Conservation (phyloP, 2,329 filamentous ascomycete species). For the Lachnellula suecica region DNA sequence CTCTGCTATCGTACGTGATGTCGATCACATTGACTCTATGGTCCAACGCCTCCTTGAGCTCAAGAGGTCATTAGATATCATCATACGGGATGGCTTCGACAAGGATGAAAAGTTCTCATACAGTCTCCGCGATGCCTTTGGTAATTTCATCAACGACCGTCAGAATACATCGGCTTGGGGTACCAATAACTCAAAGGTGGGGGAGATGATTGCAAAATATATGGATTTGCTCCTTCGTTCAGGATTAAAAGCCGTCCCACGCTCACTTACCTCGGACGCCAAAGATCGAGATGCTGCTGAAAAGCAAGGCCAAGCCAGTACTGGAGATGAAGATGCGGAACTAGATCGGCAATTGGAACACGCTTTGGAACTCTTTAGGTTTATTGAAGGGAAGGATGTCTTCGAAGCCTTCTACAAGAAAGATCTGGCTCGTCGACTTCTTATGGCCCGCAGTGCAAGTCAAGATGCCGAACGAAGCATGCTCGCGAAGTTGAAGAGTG, state of each 20-base stretch:
- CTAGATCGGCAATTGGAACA: conserved; percentile 90
- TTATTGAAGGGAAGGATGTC: conserved; percentile 94
- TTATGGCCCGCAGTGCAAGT: conserved; percentile 91
- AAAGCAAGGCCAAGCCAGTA: conserved; percentile 62
- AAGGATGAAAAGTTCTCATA: conserved; percentile 76
- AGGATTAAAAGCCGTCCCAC: conserved; percentile 79
- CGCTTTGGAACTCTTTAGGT: conserved; percentile 90
- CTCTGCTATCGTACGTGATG: conserved; percentile 75
- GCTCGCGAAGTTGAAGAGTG: conserved; percentile 85
- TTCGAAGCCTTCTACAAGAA: conserved; percentile 99
- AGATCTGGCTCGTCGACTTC: conserved; percentile 81
- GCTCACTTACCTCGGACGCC: conserved; percentile 61
- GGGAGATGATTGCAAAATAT: conserved; percentile 98
- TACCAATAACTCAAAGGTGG: conserved; percentile 87
- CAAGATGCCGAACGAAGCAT: conserved; percentile 95
- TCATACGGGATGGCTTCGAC: conserved; percentile 75
- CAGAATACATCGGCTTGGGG: conserved; percentile 72
- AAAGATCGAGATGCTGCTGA: conserved; percentile 58
- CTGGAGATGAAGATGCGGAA: conserved; percentile 86
- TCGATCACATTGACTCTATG: conserved; percentile 79
- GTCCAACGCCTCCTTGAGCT: conserved; percentile 78
- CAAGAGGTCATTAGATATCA: conserved; percentile 74
- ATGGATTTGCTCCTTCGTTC: conserved; percentile 86
- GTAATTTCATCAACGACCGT: conserved; percentile 86
- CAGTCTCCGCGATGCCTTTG: conserved; percentile 80